phyloP scores from a whole-genome alignment of 2,329 filamentous ascomycete species.

The Trematosphaeria pertusa region DNA sequence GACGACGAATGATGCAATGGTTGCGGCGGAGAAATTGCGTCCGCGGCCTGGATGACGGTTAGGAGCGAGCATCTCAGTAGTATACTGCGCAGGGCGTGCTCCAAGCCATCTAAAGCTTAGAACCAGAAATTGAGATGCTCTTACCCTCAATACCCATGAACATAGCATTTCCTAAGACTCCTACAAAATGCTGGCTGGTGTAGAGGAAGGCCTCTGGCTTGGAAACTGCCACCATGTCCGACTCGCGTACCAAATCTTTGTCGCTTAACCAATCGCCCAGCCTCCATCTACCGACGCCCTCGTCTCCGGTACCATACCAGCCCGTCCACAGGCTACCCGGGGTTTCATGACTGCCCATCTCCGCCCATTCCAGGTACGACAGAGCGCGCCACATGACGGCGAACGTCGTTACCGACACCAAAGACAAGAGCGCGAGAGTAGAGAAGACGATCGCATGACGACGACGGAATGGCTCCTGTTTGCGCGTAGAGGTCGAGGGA shows the following conservation, averaged over 20 bases:
- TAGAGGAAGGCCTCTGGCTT: constrained; percentile 66
- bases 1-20: constrained; percentile 62
- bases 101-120: background rate
- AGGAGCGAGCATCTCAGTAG: constrained; percentile 8
- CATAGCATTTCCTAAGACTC: constrained; percentile 61
- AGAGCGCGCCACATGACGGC: constrained; percentile 53
- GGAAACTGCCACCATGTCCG: constrained; percentile 62
- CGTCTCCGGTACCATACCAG: constrained; percentile 48
- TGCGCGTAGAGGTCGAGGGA: constrained; percentile 43
- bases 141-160: constrained; percentile 65
- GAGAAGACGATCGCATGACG: constrained; percentile 50
- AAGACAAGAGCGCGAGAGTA: constrained; percentile 54
- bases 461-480: constrained; percentile 37
- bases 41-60: constrained; percentile 51
- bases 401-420: constrained; percentile 54
- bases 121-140: background rate
- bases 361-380: constrained; percentile 61
- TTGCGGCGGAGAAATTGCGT: constrained; percentile 59
- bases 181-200: constrained; percentile 66
- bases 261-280: constrained; percentile 63
- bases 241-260: constrained; percentile 60
- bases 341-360: constrained; percentile 47
- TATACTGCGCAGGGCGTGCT: background rate
- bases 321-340: constrained; percentile 51
- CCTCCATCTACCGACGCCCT: constrained; percentile 42